Evolutionary conservation across 2,329 filamentous ascomycete species (phyloP), one percentile per base, ranked within the genome.

Genomic region (Berkeleyomyces rouxiae): DNA sequence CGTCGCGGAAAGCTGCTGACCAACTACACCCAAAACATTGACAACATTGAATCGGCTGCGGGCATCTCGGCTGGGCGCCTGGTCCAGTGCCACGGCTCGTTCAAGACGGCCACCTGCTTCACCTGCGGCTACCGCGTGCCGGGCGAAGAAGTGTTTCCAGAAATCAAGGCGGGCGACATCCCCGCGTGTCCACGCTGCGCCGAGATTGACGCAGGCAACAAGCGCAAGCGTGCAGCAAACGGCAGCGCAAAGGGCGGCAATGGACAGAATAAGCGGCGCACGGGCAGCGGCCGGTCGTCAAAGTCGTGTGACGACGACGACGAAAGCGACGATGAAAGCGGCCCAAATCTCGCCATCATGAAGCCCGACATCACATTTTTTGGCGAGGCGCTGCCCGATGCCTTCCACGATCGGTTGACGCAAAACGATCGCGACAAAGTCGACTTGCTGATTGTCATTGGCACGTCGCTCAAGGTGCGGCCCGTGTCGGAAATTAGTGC

Each of bases 331-430:
- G 73, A 71, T 66, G 73, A 74, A 65, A 73, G 82, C 87, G 46
- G 83, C 13, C 51, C 84, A 1, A 78, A 80, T 58, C 81, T 84
- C 2, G 90, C 88, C 63, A 84, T 95, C 71, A 95, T 95, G 90
- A 96, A 88, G 79, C 93, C 93, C 7, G 92, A 97, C 75, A 97
- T 99, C 70, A 97, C 90, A 57, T 97, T 99, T 77, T 97, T 97
- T 70, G 92, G 92, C 68, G 93, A 99, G 75, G 80, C 85, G 59
- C 84, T 99, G 0, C 91, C 92, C 0, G 84, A 88, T 68, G 82
- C 83, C 67, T 99, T 99, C 73, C 87, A 87, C 63, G 78, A 82
- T 59, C 86, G 91, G 6, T 81, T 97, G 11, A 83, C 88, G n/a
- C 80, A 88, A 65, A 81, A 89, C 68, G 93, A 99, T 73, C 83